Conservation (phyloP, 495 filamentous ascomycete species). For the Daldinia caldariorum region DNA sequence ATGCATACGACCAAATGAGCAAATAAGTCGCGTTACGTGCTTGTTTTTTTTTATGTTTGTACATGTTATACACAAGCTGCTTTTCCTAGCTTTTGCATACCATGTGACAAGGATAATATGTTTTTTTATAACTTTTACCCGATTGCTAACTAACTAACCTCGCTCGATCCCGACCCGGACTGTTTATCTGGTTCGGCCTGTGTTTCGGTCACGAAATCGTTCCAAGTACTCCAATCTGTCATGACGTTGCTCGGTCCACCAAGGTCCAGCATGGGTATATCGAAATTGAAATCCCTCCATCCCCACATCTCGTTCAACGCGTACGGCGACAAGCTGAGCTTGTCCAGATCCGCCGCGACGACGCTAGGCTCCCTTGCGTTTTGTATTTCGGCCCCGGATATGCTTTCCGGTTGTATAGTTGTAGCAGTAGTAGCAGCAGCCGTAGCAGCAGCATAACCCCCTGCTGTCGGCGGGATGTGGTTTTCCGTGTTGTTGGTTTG, state of each 20-base stretch:
- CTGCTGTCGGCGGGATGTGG: background rate
- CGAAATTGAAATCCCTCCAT: constrained; percentile 40
- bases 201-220: constrained; percentile 50
- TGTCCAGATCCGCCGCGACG: constrained; percentile 15
- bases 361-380: constrained; percentile 20
- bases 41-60: background rate
- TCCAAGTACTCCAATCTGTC: constrained; percentile 49
- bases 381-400: constrained; percentile 21
- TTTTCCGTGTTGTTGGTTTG: background rate
- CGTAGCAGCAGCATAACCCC: background rate
- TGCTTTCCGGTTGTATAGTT: constrained; percentile 6
- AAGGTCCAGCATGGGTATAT: constrained; percentile 31
- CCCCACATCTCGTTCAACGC: constrained; percentile 32
- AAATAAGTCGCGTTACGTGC: constrained; percentile 22
- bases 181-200: constrained; percentile 30
- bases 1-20: constrained; percentile 32
- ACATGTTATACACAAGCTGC: constrained; percentile 22
- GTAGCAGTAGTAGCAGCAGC: constrained; percentile 1
- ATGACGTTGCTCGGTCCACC: constrained; percentile 10
- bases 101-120: constrained; percentile 13
- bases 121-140: background rate
- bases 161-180: constrained; percentile 40
- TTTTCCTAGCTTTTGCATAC: background rate
- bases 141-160: constrained; percentile 24
- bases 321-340: constrained; percentile 28